These are phyloP conservation scores for Leccinum griseonigrum DNA, from an alignment of 1,284 basidiomycete species.

Conservation along the genomic window DNA sequence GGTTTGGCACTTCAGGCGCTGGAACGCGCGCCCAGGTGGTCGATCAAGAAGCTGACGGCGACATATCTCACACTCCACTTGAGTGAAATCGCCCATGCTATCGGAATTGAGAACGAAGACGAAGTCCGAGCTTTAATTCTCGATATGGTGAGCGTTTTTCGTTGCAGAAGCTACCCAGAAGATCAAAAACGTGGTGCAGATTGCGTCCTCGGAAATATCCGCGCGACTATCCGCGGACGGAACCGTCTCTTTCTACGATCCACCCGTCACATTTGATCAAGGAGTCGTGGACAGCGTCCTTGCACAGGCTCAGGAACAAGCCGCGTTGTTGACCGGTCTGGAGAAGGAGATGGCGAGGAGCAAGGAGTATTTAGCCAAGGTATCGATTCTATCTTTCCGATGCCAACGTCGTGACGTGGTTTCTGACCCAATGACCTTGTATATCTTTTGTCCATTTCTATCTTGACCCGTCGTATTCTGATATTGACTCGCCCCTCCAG, in stretches of 20 bases:
- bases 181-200: constrained; percentile 41
- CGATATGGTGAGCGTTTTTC: constrained; percentile 55
- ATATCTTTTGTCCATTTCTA: background rate
- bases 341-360: constrained; percentile 60
- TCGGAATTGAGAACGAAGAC: constrained; percentile 54
- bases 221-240: constrained; percentile 62
- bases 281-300: constrained; percentile 66
- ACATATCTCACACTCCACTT: constrained; percentile 78
- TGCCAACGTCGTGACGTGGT: background rate
- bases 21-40: constrained; percentile 66
- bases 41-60: constrained; percentile 71
- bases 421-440: background rate
- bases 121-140: constrained; percentile 59
- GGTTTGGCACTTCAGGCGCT: constrained; percentile 68
- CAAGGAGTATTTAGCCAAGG: constrained; percentile 68
- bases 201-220: constrained; percentile 64
- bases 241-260: constrained; percentile 71
- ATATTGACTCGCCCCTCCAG: constrained; percentile 13
- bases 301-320: constrained; percentile 56
- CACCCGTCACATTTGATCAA: constrained; percentile 58
- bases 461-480: background rate
- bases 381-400: constrained; percentile 19
- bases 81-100: constrained; percentile 60
- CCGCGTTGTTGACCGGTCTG: constrained; percentile 45
- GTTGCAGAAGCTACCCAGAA: background rate